Evolutionary conservation across 169 alveolate species (phyloP).

Genomic region (Cryptosporidium muris): DNA sequence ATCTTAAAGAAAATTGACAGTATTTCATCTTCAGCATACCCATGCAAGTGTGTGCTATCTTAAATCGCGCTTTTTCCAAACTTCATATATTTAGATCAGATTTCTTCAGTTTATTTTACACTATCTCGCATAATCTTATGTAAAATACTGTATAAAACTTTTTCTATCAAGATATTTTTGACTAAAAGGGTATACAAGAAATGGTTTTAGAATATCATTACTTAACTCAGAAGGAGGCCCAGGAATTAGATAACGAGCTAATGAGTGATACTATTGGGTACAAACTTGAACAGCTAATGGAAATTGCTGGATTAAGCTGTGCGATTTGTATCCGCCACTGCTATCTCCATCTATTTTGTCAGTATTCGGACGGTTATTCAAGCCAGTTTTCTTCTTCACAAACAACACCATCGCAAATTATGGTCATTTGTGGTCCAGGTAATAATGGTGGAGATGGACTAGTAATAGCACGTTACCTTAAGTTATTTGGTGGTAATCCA

Average conservation of each 20-base stretch:
- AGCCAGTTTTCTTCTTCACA: background rate
- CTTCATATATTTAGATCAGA: too few relatives aligned
- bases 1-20: too few relatives aligned
- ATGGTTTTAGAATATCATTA: background rate
- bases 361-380: conserved; percentile 55
- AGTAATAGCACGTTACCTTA: conserved; percentile 86
- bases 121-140: too few relatives aligned
- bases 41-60: too few relatives aligned
- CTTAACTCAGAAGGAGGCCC: conserved; percentile 71
- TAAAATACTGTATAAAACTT: background rate
- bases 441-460: conserved; percentile 92
- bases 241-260: conserved; percentile 79
- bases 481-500: conserved; percentile 79
- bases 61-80: too few relatives aligned
- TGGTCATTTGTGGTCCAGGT: conserved; percentile 89
- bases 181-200: background rate
- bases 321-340: conserved; percentile 81
- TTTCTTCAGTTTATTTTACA: too few relatives aligned
- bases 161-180: background rate
- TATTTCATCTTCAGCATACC: too few relatives aligned
- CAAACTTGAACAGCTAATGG: conserved; percentile 86
- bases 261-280: conserved; percentile 82
- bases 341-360: background rate
- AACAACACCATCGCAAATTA: background rate
- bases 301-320: conserved; percentile 88